Base-by-base conservation (phyloP, 2,329 filamentous ascomycete genomes). In the Cordyceps militaris region DNA sequence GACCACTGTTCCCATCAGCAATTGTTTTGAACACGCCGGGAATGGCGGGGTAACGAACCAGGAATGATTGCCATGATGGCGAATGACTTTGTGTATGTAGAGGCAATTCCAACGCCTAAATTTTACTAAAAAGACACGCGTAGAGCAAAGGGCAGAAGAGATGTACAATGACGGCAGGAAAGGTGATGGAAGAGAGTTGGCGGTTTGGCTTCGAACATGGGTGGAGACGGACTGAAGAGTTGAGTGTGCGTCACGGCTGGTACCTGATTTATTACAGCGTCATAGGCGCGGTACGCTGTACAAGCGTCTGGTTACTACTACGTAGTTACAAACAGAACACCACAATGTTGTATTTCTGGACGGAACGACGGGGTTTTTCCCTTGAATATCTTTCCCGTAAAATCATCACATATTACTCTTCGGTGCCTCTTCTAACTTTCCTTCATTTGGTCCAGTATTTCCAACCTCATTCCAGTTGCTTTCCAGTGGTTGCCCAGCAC, bases 1-100 rank as follows among this genome's bases (percentile, higher is more conserved):
- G 70, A 91, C 80, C 65, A 99, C 92, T 96, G 63, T 13, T 13
- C 28, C 26, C 24, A 28, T 48, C 57, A 48, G 34, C 16, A 8
- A 23, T 32, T 57, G 42, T 53, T 53, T 43, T 42, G 23, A 59
- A 13, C 36, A 28, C 42, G 19, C 36, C 40, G 34, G 46, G 49
- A 40, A 40, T 61, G 60, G 65, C 61, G 62, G 59, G 63, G 62
- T 60, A 58, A 68, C 74, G 68, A 69, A 84, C 81, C 76, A 67
- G 78, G 74, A 70, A 84, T 77, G 60, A 79, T 74, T 60, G 79
- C 76, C 82, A 84, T 84, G 61, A 64, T 74, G 66, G 84, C 73
- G 66, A 59, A 52, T 53, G 28, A 19, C 23, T 55, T 19, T 16
- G n/a, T 36, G 23, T 36, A 26, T 13, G 58, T 42, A 57, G 36